A percentile compares a stretch with the other conserved stretches of the same genome.
phyloP scores from a whole-genome alignment of 2,329 filamentous ascomycete genomes.

The Aspergillus felis region DNA sequence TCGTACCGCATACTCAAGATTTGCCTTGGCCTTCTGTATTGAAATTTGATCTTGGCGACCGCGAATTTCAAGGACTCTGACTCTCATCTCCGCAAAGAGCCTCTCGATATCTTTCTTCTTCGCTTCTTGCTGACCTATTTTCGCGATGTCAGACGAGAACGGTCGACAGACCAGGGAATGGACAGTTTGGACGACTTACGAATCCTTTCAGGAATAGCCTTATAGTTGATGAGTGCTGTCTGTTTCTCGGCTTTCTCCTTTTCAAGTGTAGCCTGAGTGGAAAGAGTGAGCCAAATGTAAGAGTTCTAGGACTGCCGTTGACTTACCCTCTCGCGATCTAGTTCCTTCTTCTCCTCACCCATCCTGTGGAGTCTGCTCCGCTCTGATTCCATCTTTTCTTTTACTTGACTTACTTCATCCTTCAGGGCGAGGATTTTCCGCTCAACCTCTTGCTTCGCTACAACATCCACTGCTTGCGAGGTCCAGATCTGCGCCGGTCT shows the following conservation, averaged over 20 bases:
- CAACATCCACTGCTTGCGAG: constrained; percentile 65
- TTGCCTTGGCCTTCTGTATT: constrained; percentile 54
- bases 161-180: constrained; percentile 9
- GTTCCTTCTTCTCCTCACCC: constrained; percentile 16
- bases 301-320: background rate
- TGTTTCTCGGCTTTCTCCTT: constrained; percentile 66
- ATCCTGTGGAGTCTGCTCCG: constrained; percentile 20
- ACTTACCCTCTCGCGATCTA: constrained; percentile 43
- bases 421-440: constrained; percentile 45
- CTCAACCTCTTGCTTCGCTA: constrained; percentile 57
- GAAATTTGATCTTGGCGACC: constrained; percentile 54
- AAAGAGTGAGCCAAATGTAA: constrained; percentile 9
- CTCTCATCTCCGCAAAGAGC: constrained; percentile 41
- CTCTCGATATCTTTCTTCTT: constrained; percentile 43
- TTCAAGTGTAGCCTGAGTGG: constrained; percentile 31
- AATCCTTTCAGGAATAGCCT: constrained; percentile 66
- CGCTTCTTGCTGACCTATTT: constrained; percentile 43
- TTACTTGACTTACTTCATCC: constrained; percentile 35
- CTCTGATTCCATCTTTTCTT: constrained; percentile 28
- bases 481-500: constrained; percentile 66
- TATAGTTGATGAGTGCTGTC: constrained; percentile 60
- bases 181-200: constrained; percentile 45
- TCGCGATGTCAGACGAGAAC: constrained; percentile 23
- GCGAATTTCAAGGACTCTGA: constrained; percentile 50
- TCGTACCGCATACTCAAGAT: constrained; percentile 55